These are phyloP conservation scores for Larix sibirica DNA, from an alignment of 83 land plant genomes.

Conservation along the genomic window DNA sequence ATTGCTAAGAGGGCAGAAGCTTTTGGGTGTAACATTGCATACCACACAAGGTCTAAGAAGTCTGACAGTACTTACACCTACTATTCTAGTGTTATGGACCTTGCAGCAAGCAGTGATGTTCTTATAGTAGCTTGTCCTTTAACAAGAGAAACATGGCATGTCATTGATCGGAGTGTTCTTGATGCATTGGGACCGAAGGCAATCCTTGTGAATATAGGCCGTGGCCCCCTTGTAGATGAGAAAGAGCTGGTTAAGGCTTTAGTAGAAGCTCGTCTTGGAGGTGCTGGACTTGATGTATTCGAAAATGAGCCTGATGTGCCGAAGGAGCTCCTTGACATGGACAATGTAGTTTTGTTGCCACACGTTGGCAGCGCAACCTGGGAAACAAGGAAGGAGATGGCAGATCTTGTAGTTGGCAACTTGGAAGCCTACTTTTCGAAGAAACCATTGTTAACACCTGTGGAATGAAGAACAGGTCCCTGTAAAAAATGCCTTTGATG, in stretches of 20 bases:
- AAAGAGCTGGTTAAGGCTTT: constrained; percentile 79
- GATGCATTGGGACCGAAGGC: constrained; percentile 83
- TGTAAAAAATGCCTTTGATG: background rate
- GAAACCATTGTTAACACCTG: constrained; percentile 75
- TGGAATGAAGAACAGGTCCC: constrained; percentile 15
- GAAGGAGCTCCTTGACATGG: constrained; percentile 59
- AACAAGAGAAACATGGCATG: constrained; percentile 68
- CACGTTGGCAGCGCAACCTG: constrained; percentile 76
- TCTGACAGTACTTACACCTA: constrained; percentile 47
- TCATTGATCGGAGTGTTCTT: constrained; percentile 69
- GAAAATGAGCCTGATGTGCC: constrained; percentile 91
- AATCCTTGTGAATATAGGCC: constrained; percentile 71
- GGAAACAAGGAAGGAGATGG: constrained; percentile 80
- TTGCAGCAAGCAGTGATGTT: constrained; percentile 63
- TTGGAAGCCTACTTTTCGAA: constrained; percentile 74
- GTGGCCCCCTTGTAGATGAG: constrained; percentile 82
- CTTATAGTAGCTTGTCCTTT: constrained; percentile 72
- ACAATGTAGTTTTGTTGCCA: constrained; percentile 82
- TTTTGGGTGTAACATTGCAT: constrained; percentile 69
- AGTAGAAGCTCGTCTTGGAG: constrained; percentile 73
- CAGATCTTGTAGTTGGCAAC: constrained; percentile 77
- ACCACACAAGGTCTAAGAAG: constrained; percentile 67
- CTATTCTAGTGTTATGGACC: constrained; percentile 54
- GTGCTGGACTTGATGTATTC: constrained; percentile 89
- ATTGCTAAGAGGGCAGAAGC: constrained; percentile 86